Conservation (phyloP, 805 yeast genomes). For the Schwanniomyces occidentalis region DNA sequence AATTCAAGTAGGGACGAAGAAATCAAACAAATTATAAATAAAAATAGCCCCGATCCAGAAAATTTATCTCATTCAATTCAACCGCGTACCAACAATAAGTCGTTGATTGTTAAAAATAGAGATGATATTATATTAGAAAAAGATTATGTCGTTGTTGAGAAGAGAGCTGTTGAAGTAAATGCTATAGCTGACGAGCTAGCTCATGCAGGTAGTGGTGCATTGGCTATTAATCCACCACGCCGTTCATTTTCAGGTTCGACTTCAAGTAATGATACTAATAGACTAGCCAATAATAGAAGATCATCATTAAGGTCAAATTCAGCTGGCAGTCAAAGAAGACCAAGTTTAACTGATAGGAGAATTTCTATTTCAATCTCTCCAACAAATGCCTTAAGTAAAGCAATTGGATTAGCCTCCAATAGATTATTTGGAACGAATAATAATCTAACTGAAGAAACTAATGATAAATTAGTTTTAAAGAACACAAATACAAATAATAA, state of each 20-base stretch:
- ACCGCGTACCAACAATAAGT: conserved; percentile 8
- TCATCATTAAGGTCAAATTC: conserved; percentile 48
- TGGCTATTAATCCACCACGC: conserved; percentile 41
- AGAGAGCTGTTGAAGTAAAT: conserved; percentile 91
- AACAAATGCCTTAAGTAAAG: conserved; percentile 84
- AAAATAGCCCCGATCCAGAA: conserved; percentile 47
- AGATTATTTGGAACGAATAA: conserved; percentile 65
- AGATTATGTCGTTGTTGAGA: conserved; percentile 93
- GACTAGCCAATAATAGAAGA: conserved; percentile 19
- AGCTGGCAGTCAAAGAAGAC: conserved; percentile 54
- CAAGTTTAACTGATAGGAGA: conserved; percentile 63
- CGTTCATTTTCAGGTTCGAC: conserved; percentile 28
- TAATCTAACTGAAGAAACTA: conserved; percentile 12
- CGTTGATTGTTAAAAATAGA: conserved; percentile 17
- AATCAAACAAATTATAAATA: conserved; percentile 44
- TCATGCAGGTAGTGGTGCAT: conserved; percentile 52
- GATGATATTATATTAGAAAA: conserved; percentile 63
- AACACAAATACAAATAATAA: conserved; percentile 5
- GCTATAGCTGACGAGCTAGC: conserved; percentile 93
- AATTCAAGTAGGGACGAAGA: conserved; percentile 36
- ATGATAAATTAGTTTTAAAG: conserved; percentile 7
- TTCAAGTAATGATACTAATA: conserved; percentile 18
- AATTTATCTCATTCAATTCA: conserved; percentile 24
- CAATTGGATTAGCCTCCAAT: conserved; percentile 83
- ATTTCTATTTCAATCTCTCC: conserved; percentile 74